These are phyloP conservation scores for Oryza glumipatula DNA, from an alignment of 176 grass and related monocot species.

Conservation along the genomic window DNA sequence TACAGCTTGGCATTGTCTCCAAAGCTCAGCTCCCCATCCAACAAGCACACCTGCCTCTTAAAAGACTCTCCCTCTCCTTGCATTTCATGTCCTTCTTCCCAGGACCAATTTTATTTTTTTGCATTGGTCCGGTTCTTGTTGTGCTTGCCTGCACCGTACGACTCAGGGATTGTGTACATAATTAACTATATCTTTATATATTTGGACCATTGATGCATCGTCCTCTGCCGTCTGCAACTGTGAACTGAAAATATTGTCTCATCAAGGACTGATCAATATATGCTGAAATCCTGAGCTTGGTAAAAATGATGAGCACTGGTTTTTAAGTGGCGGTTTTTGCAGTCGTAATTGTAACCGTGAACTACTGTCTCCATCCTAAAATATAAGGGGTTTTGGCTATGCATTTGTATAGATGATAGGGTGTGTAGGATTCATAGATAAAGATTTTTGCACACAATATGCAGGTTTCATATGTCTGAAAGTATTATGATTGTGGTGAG, in stretches of 20 bases:
- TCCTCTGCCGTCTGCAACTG: neutral
- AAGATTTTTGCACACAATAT: neutral
- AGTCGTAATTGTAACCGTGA: neutral
- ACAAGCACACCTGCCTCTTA: neutral
- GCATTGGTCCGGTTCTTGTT: too few species aligned
- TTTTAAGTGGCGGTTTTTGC: neutral
- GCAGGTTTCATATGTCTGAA: neutral
- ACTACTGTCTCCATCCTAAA: too few species aligned
- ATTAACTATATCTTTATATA: neutral
- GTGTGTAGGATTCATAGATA: neutral
- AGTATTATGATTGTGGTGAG: neutral
- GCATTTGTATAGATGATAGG: too few species aligned
- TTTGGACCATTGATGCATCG: neutral
- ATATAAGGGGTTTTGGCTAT: too few species aligned
- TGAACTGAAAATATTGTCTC: neutral
- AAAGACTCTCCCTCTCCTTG: neutral
- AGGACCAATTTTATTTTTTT: too few species aligned
- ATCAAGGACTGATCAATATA: neutral
- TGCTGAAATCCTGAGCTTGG: neutral
- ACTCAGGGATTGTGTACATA: neutral
- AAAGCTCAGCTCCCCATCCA: neutral
- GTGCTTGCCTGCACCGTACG: neutral
- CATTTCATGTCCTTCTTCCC: neutral
- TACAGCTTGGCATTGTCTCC: constrained; percentile 38
- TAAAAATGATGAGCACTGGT: neutral